phyloP scores from a whole-genome alignment of 2,329 filamentous ascomycete species.

The Trichoderma atroviride region DNA sequence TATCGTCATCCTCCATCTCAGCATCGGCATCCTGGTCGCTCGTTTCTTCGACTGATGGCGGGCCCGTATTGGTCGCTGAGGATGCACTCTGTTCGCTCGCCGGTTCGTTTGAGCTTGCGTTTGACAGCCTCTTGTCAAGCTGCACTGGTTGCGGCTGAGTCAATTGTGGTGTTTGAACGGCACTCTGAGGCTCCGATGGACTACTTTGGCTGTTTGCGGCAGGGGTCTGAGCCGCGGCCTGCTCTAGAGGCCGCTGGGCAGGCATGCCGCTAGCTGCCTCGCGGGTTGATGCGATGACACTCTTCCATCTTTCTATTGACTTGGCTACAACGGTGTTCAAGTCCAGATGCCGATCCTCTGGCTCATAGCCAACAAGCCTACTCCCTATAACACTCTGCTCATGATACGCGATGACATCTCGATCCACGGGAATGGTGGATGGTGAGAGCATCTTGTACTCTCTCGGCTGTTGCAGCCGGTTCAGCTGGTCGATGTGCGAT shows the following conservation, averaged over 20 bases:
- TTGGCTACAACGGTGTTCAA: conserved; percentile 54
- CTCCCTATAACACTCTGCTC: conserved; percentile 49
- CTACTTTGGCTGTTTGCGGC: conserved; percentile 32
- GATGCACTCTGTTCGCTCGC: conserved; percentile 40
- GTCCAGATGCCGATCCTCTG: conserved; percentile 57
- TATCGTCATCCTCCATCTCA: conserved; percentile 63
- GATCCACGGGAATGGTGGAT: conserved; percentile 54
- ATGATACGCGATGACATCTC: conserved; percentile 50
- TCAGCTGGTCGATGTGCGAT: conserved; percentile 61
- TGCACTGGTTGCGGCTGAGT: conserved; percentile 30
- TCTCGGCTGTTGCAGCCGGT: conserved; percentile 60
- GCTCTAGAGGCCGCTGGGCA: conserved; percentile 54
- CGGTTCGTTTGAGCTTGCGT: conserved; percentile 41
- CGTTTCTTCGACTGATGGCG: conserved; percentile 50
- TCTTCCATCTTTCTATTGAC: conserved; percentile 66
- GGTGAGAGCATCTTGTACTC: conserved; percentile 60
- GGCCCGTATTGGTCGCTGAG: conserved; percentile 41
- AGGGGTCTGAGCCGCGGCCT: conserved; percentile 33
- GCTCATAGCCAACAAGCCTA: conserved; percentile 48
- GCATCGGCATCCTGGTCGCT: conserved; percentile 50
- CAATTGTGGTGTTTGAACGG: conserved; percentile 32
- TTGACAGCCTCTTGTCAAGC: conserved; percentile 37
- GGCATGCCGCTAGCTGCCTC: conserved; percentile 49
- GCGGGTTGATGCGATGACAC: conserved; percentile 57
- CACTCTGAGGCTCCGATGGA: conserved; percentile 32